These are phyloP conservation scores for Arthrobotrys pseudoclavata DNA, from an alignment of 2,329 filamentous ascomycete species.

Conservation along the genomic window DNA sequence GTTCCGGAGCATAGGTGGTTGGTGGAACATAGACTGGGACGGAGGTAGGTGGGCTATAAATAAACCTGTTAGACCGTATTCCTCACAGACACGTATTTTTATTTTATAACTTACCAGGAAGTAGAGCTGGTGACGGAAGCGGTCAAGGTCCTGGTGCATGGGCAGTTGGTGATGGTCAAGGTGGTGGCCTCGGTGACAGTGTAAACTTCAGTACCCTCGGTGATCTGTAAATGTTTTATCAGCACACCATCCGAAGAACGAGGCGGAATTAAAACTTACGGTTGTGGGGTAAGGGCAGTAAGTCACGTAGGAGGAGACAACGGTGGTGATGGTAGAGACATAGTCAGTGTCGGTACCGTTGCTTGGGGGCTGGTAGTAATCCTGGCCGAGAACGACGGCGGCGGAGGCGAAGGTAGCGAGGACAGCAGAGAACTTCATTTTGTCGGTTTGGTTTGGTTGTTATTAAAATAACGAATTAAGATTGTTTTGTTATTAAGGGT, in stretches of 20 bases:
- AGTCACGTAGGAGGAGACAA: conserved; percentile 54
- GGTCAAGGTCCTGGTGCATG: conserved; percentile 58
- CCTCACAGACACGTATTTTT: not conserved
- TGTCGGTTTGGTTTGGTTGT: conserved; percentile 51
- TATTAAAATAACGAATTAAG: conserved; percentile 53
- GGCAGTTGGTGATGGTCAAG: conserved; percentile 57
- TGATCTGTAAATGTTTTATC: not conserved
- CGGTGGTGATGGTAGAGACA: conserved; percentile 49
- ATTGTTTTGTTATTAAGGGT: conserved; percentile 41
- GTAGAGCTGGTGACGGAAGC: conserved; percentile 48
- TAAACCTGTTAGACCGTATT: conserved; percentile 14
- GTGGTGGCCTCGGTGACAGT: conserved; percentile 56
- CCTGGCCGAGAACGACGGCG: conserved; percentile 39
- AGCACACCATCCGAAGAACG: not conserved
- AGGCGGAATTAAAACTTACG: not conserved
- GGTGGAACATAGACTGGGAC: conserved; percentile 50
- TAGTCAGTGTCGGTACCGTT: conserved; percentile 40
- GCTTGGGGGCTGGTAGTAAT: conserved; percentile 28
- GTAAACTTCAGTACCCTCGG: conserved; percentile 46
- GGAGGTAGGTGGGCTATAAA: conserved; percentile 49
- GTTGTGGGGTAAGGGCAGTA: conserved; percentile 26
- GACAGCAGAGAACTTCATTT: conserved; percentile 60
- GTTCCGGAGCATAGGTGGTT: not conserved
- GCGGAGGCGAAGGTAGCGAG: conserved; percentile 50
- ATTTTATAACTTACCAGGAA: conserved; percentile 45